Percentiles rank a stretch among this genome's conserved stretches.
Conservation (phyloP, 2,329 filamentous ascomycete species). For the Harringtonia lauricola region DNA sequence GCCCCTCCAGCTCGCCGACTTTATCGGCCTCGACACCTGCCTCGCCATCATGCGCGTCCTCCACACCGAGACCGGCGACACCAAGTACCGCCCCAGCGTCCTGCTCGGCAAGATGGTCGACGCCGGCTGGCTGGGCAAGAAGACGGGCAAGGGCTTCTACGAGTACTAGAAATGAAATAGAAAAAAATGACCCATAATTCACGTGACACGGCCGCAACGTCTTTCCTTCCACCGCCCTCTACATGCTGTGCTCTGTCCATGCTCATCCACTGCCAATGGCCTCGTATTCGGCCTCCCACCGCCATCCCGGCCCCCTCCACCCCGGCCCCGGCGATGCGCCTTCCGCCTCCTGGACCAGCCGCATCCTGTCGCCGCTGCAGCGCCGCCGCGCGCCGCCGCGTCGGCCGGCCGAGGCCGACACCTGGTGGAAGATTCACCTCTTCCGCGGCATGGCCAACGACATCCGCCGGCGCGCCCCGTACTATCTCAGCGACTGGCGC, state of each 20-base stretch:
- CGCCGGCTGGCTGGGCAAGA: conserved; percentile 96
- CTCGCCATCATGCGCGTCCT: conserved; percentile 95
- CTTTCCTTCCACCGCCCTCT: too few relatives aligned
- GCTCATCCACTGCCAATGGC: too few relatives aligned
- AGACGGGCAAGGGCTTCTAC: conserved; percentile 92
- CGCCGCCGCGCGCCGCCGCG: too few relatives aligned
- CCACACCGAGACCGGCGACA: conserved; percentile 83
- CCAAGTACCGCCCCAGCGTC: conserved; percentile 86
- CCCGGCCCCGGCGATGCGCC: too few relatives aligned
- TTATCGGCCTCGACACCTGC: conserved; percentile 94
- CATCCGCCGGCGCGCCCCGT: conserved; percentile 61
- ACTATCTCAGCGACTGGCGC: conserved; percentile 70
- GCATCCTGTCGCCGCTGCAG: too few relatives aligned
- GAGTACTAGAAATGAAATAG: conserved; percentile 49
- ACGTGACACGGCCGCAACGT: too few relatives aligned
- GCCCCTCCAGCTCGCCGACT: conserved; percentile 84
- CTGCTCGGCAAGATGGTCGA: conserved; percentile 91
- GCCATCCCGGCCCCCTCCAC: too few relatives aligned
- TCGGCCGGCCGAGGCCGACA: too few relatives aligned
- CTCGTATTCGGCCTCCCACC: too few relatives aligned
- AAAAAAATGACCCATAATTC: not conserved
- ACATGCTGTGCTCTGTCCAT: too few relatives aligned
- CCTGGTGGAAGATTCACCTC: conserved; percentile 67
- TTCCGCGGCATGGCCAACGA: conserved; percentile 77
- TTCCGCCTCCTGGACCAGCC: too few relatives aligned